Conservation (phyloP, 108 stramenopile genomes). For the Pelagomonas calceolata region DNA sequence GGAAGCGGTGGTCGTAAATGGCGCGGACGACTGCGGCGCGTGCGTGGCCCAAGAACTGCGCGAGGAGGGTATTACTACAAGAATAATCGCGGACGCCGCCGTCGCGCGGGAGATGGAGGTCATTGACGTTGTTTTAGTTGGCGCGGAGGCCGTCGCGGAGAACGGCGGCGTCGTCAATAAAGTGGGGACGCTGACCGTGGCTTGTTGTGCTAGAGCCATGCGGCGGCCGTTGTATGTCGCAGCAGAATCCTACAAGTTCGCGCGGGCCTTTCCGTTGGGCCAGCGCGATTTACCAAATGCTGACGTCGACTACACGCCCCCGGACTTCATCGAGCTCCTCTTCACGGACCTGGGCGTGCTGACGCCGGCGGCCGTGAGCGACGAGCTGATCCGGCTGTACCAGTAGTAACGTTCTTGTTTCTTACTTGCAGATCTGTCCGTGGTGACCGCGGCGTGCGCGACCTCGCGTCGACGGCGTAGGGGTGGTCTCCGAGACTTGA, state of each 20-base stretch:
- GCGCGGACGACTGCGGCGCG: constrained; percentile 75
- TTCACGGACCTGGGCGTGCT: constrained; percentile 95
- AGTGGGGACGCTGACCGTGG: constrained; percentile 60
- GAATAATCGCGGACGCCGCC: constrained; percentile 79
- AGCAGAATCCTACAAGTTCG: constrained; percentile 94
- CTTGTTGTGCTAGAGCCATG: constrained; percentile 65
- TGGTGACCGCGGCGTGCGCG: too few relatives aligned
- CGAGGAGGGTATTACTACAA: constrained; percentile 70
- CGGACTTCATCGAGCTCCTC: constrained; percentile 86
- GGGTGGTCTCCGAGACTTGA: too few relatives aligned
- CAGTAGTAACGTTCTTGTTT: too few relatives aligned
- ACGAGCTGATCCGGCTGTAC: constrained; percentile 89
- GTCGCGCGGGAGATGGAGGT: constrained; percentile 86
- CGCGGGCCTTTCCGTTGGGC: constrained; percentile 81
- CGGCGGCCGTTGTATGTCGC: constrained; percentile 95
- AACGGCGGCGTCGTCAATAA: constrained; percentile 94
- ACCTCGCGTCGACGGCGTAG: too few relatives aligned
- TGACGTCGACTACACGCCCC: constrained; percentile 84
- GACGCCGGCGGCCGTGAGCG: constrained; percentile 93
- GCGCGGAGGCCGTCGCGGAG: constrained; percentile 92
- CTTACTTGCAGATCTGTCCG: too few relatives aligned
- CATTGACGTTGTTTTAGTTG: constrained; percentile 80
- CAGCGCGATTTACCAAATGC: constrained; percentile 68
- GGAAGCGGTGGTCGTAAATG: constrained; percentile 72
- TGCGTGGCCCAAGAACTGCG: constrained; percentile 56